These are phyloP conservation scores for Tylopilus subfusipes DNA, from an alignment of 768 basidiomycete genomes.

Conservation along the genomic window DNA sequence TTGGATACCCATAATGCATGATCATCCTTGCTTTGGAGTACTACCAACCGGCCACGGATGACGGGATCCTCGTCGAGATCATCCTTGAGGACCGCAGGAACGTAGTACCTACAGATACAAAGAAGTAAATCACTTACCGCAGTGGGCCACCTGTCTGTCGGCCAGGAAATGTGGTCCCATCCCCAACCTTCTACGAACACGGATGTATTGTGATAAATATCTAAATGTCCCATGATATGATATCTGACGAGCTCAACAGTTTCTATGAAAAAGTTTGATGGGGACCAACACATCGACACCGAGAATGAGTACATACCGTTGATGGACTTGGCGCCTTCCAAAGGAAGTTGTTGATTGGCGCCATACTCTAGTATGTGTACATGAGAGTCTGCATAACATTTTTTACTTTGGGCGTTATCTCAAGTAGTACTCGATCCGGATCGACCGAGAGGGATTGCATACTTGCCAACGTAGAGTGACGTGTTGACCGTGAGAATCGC, in stretches of 20 bases:
- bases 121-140: conserved; percentile 43
- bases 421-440: not conserved
- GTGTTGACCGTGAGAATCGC: conserved; percentile 14
- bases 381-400: not conserved
- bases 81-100: too few relatives aligned
- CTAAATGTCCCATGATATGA: conserved; percentile 53
- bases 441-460: not conserved
- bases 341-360: not conserved
- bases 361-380: not conserved
- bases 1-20: conserved; percentile 87
- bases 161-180: conserved; percentile 79
- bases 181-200: conserved; percentile 69
- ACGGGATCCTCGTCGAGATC: conserved; percentile 45
- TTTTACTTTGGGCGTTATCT: not conserved
- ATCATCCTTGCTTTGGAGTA: conserved; percentile 81
- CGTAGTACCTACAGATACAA: not conserved
- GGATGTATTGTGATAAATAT: conserved; percentile 35
- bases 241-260: conserved; percentile 47
- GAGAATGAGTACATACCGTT: not conserved
- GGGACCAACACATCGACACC: too few relatives aligned
- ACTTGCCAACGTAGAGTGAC: not conserved
- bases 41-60: conserved; percentile 64
- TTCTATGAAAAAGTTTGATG: conserved; percentile 36
- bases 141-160: conserved; percentile 57
- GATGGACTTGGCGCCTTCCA: not conserved